These are phyloP conservation scores for Ettlia oleoabundans DNA, from an alignment of 139 green algal genomes.

Conservation along the genomic window DNA sequence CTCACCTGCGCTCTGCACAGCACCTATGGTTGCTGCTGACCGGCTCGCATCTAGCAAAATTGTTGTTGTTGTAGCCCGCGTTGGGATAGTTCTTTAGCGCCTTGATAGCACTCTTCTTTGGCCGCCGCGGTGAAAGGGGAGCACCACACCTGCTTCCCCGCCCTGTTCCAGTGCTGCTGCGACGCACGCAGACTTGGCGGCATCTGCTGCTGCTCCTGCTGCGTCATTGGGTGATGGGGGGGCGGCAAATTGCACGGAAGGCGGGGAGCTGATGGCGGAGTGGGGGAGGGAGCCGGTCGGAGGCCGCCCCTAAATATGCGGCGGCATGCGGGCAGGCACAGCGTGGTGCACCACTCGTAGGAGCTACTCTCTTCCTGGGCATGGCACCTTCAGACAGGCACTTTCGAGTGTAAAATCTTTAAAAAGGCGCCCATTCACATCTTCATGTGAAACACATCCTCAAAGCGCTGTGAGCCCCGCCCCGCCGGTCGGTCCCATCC, in stretches of 20 bases:
- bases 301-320: background rate
- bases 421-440: background rate
- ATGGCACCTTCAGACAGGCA: no score
- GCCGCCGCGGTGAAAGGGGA: background rate
- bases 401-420: no score
- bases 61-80: background rate
- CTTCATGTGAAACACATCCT: conserved; percentile 17
- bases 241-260: background rate
- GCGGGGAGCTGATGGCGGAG: background rate
- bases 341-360: no score
- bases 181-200: background rate
- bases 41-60: background rate
- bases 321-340: no score
- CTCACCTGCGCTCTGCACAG: conserved; percentile 57
- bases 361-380: no score
- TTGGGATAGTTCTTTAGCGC: conserved; percentile 8
- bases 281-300: background rate
- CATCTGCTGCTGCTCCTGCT: background rate
- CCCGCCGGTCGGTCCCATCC: background rate
- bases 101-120: conserved; percentile 29
- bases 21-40: conserved; percentile 54
- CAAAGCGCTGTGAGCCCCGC: background rate
- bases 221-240: background rate
- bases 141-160: conserved; percentile 24
- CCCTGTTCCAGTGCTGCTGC: background rate